Base-by-base conservation (phyloP, 495 filamentous ascomycete genomes). In the Cetradonia linearis region DNA sequence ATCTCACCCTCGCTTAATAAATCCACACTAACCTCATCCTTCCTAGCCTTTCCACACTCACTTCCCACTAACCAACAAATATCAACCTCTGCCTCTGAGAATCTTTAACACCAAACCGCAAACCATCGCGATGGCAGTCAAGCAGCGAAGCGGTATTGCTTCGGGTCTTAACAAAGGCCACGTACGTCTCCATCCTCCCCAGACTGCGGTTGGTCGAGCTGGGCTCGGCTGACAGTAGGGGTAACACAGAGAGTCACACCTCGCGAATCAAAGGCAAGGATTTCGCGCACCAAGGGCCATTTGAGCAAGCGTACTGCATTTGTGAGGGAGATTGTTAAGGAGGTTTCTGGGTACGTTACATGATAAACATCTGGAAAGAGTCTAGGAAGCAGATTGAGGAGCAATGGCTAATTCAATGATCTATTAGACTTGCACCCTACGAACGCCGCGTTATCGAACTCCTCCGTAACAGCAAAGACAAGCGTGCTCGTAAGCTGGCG, bases 391-490 rank as follows among this genome's bases (percentile, higher is more conserved):
- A 33, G 52, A n/a, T 14, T 47, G 23, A 52, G 25, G 11, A 25
- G 14, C 28, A 36, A 18, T 20, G 36, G 53, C 59, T 62, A 28
- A 58, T 37, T 28, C 48, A 3, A 11, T n/a, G 14, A 6, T 6
- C 0, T 40, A 7, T 64, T 66, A 87, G 89, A 75, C 88, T 95
- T 70, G 91, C 91, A 66, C 91, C 91, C 69, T 96, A 96, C 72
- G 93, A 98, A 82, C 90, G 91, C 73, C 91, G 93, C 69, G 88
- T 98, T 72, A 94, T 97, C 74, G 93, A 98, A 84, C 81, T 98
- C 66, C 85, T 98, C 74, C 89, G 93, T 68, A 98, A 97, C 83
- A 84, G 86, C 81, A 95, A 95, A 80, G 93, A 98, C 77, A 98
- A 98, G 87, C 89, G 93, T 78, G 93, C 93, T 64, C 82, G 93